Conservation (phyloP, 2,329 filamentous ascomycete species). For the Talaromyces sp. region DNA sequence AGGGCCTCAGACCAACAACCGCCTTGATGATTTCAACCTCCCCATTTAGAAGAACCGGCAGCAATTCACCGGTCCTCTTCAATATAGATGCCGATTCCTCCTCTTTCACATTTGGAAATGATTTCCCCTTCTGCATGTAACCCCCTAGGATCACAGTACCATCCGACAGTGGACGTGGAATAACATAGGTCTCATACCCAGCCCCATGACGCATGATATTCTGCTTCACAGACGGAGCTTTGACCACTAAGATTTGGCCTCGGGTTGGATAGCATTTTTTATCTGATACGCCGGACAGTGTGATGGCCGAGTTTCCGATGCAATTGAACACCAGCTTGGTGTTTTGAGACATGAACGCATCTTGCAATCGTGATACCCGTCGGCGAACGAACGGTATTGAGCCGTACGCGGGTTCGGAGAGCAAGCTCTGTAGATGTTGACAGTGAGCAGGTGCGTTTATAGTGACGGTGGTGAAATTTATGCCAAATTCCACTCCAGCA, state of each 20-base stretch:
- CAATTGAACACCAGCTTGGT: conserved; percentile 23
- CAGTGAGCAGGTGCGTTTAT: conserved; percentile 44
- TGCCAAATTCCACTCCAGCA: conserved; percentile 38
- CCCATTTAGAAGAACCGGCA: conserved; percentile 22
- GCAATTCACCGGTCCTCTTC: conserved; percentile 46
- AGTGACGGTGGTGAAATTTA: conserved; percentile 40
- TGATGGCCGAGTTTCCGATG: conserved; percentile 30
- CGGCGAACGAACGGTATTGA: conserved; percentile 32
- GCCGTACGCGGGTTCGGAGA: conserved; percentile 39
- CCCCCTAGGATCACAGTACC: conserved; percentile 59
- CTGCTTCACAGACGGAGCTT: conserved; percentile 41
- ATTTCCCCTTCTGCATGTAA: conserved; percentile 55
- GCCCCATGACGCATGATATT: conserved; percentile 62
- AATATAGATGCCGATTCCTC: conserved; percentile 38
- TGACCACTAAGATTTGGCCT: conserved; percentile 49
- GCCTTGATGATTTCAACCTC: conserved; percentile 42
- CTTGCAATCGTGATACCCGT: neutral
- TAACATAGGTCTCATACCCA: conserved; percentile 60
- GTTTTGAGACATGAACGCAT: conserved; percentile 8
- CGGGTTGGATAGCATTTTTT: conserved; percentile 41
- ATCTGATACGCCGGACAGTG: conserved; percentile 37
- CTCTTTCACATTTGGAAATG: conserved; percentile 50
- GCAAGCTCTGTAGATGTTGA: conserved; percentile 41
- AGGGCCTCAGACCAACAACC: conserved; percentile 45
- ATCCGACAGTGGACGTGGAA: conserved; percentile 61